These are phyloP conservation scores for Tympanopsis confertula DNA, from an alignment of 2,329 filamentous ascomycete genomes.

Conservation along the genomic window DNA sequence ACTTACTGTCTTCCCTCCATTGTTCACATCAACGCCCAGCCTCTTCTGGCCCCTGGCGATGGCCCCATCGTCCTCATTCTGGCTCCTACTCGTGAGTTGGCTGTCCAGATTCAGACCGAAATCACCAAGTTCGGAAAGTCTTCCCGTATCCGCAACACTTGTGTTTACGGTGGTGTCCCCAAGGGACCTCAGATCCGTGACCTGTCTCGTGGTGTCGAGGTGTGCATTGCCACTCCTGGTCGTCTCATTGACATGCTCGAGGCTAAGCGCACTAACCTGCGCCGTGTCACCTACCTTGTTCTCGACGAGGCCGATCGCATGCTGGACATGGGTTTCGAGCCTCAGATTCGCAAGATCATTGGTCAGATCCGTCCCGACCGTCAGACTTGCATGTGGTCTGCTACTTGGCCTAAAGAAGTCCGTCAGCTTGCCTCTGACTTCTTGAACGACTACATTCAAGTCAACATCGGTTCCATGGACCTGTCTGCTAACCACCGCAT, in stretches of 20 bases:
- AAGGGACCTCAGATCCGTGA: slow-evolving; percentile 96
- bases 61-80: slow-evolving; percentile 94
- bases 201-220: slow-evolving; percentile 86
- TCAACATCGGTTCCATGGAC: slow-evolving; percentile 95
- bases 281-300: slow-evolving; percentile 93
- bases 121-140: slow-evolving; percentile 98
- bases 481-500: slow-evolving; percentile 95
- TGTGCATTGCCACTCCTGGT: slow-evolving; percentile 95
- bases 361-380: slow-evolving; percentile 93
- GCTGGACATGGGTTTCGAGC: slow-evolving; percentile 99
- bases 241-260: slow-evolving; percentile 98
- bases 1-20: slow-evolving; percentile 97
- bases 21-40: slow-evolving; percentile 98
- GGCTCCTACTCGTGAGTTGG: slow-evolving; percentile 91
- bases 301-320: slow-evolving; percentile 98
- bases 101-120: slow-evolving; percentile 96
- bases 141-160: slow-evolving; percentile 95
- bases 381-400: slow-evolving; percentile 99
- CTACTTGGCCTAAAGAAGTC: slow-evolving; percentile 98
- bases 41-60: slow-evolving; percentile 85
- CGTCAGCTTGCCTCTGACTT: slow-evolving; percentile 83
- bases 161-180: slow-evolving; percentile 96
- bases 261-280: slow-evolving; percentile 93
- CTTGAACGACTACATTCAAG: slow-evolving; percentile 91
- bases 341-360: slow-evolving; percentile 98